A percentile compares a stretch with the other conserved stretches of the same genome.
Conservation (phyloP, 345 rosid species). For the Rhodamnia argentea region DNA sequence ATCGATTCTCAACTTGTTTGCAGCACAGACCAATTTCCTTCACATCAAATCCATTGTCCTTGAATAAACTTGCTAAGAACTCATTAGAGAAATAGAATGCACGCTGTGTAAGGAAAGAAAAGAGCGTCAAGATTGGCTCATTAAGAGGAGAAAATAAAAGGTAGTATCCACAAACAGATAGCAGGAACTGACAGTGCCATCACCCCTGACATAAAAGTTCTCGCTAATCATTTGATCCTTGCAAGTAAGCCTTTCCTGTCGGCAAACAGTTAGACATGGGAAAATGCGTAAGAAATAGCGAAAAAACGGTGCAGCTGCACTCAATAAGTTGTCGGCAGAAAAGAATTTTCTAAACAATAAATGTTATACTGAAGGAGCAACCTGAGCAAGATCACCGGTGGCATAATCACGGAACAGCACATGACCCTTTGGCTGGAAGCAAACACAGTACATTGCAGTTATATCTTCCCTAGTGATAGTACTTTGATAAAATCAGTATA, state of each 20-base stretch:
- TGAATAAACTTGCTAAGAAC: constrained; percentile 55
- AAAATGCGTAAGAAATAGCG: not conserved
- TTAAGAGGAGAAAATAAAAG: not conserved
- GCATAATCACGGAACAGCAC: constrained; percentile 89
- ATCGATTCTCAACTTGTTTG: constrained; percentile 93
- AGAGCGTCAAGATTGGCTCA: not conserved
- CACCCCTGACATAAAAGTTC: constrained; percentile 87
- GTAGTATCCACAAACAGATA: not conserved
- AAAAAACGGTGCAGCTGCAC: not conserved
- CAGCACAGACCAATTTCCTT: constrained; percentile 71
- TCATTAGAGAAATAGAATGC: constrained; percentile 86
- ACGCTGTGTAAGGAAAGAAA: constrained; percentile 31
- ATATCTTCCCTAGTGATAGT: not conserved
- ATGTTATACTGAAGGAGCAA: constrained; percentile 7
- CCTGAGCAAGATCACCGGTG: constrained; percentile 92
- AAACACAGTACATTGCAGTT: not conserved
- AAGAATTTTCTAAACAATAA: not conserved
- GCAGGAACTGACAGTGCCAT: constrained; percentile 78
- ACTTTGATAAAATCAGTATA: not conserved
- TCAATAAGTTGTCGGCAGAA: not conserved
- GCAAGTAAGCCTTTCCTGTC: constrained; percentile 74
- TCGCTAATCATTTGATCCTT: constrained; percentile 87
- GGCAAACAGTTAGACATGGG: not conserved
- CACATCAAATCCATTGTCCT: constrained; percentile 55
- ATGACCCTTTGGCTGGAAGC: constrained; percentile 59